Conservation (phyloP, 192 early-diverging fungal genomes). For the Coemansia sp. region DNA sequence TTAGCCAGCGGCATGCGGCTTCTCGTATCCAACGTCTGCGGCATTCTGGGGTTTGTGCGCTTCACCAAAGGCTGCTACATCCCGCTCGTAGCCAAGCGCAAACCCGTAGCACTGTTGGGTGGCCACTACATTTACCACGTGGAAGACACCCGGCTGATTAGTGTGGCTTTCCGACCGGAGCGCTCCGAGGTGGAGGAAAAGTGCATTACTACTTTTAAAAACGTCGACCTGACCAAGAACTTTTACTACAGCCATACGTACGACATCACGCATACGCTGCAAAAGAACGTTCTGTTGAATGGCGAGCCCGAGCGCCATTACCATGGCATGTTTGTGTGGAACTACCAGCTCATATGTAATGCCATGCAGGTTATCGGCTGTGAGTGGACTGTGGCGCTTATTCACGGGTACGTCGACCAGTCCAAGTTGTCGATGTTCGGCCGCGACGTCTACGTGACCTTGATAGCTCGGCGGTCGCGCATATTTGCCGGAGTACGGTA, state of each 20-base stretch:
- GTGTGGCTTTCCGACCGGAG: constrained; percentile 69
- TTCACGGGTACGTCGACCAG: constrained; percentile 98
- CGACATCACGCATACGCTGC: constrained; percentile 89
- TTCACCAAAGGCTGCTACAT: constrained; percentile 96
- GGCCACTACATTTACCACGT: constrained; percentile 97
- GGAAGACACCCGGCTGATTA: constrained; percentile 80
- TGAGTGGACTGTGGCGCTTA: constrained; percentile 57
- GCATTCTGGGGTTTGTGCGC: constrained; percentile 71
- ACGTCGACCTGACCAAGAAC: constrained; percentile 91
- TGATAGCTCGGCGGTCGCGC: constrained; percentile 94
- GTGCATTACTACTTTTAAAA: constrained; percentile 84
- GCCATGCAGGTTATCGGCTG: constrained; percentile 27
- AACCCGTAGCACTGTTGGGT: constrained; percentile 87
- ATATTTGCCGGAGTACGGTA: constrained; percentile 96
- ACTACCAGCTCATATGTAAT: constrained; percentile 67
- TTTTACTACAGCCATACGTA: constrained; percentile 99
- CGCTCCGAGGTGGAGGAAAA: constrained; percentile 74
- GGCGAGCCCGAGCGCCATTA: constrained; percentile 19
- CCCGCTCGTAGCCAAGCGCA: constrained; percentile 77
- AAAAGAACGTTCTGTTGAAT: constrained; percentile 63
- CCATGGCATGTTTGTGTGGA: constrained; percentile 97
- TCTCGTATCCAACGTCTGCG: constrained; percentile 26
- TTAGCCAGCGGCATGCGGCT: constrained; percentile 62
- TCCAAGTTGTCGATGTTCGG: constrained; percentile 90
- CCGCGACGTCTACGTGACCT: constrained; percentile 85